These are phyloP conservation scores for Alternaria rosae DNA, from an alignment of 2,329 filamentous ascomycete species.

Conservation along the genomic window DNA sequence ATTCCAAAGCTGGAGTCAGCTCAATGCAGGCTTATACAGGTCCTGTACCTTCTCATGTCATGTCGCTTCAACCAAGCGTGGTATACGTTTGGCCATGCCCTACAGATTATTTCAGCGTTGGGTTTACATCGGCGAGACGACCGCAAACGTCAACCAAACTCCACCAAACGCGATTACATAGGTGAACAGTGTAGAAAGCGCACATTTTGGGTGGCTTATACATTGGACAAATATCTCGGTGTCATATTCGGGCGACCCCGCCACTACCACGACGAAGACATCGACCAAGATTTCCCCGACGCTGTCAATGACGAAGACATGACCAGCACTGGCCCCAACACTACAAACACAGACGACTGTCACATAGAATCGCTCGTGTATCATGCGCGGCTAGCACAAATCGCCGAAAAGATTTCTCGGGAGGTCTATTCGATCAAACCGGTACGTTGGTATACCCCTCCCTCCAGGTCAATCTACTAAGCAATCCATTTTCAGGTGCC, in stretches of 20 bases:
- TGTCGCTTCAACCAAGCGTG: slow-evolving; percentile 67
- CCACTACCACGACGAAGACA: slow-evolving; percentile 63
- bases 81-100: slow-evolving; percentile 64
- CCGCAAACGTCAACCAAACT: slow-evolving; percentile 30
- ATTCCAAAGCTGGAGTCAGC: slow-evolving; percentile 62
- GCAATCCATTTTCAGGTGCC: slow-evolving; percentile 13
- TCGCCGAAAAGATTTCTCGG: slow-evolving; percentile 40
- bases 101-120: slow-evolving; percentile 59
- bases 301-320: slow-evolving; percentile 66
- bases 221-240: slow-evolving; percentile 66
- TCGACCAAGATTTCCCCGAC: slow-evolving; percentile 66
- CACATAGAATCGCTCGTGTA: slow-evolving; percentile 59
- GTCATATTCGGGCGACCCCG: slow-evolving; percentile 5
- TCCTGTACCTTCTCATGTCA: slow-evolving; percentile 64
- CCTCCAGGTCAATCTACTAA: neutral
- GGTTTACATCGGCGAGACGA: slow-evolving; percentile 51
- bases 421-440: slow-evolving; percentile 44
- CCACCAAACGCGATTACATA: slow-evolving; percentile 51
- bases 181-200: slow-evolving; percentile 61
- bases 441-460: slow-evolving; percentile 18
- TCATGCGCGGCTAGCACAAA: slow-evolving; percentile 53
- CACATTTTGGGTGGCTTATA: slow-evolving; percentile 69
- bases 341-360: slow-evolving; percentile 51
- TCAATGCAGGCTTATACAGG: slow-evolving; percentile 64
- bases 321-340: slow-evolving; percentile 51